Percentiles rank a stretch among this genome's conserved stretches.
Evolutionary conservation across 257 asterid genomes (phyloP).

Genomic region (Penstemon newberryi): DNA sequence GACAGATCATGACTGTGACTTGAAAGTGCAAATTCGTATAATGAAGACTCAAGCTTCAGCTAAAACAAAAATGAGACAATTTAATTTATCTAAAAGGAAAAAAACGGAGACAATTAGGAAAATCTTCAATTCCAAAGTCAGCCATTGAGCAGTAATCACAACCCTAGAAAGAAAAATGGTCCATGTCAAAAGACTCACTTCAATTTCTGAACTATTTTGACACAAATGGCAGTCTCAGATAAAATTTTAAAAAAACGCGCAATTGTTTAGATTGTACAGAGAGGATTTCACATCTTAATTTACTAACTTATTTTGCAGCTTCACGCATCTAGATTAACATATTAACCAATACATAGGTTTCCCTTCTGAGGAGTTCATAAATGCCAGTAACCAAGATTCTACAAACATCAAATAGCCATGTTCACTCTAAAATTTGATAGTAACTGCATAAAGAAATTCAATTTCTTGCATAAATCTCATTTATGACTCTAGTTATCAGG

Average conservation of each 20-base stretch:
- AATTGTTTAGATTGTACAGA: neutral
- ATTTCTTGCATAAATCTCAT: conserved; percentile 34
- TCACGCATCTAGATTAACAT: conserved; percentile 11
- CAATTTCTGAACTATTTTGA: neutral
- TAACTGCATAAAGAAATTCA: conserved; percentile 23
- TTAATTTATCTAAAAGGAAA: too few species aligned
- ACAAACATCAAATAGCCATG: conserved; percentile 27
- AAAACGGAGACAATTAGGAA: conserved; percentile 8
- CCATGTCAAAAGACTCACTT: conserved; percentile 28
- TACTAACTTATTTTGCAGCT: conserved; percentile 19
- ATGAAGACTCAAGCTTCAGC: conserved; percentile 26
- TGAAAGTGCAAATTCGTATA: conserved; percentile 17
- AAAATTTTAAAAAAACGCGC: conserved; percentile 1
- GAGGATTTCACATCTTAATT: conserved; percentile 3
- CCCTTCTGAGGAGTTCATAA: conserved; percentile 9
- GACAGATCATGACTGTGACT: conserved; percentile 6
- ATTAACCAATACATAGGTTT: conserved; percentile 9
- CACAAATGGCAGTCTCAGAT: conserved; percentile 6
- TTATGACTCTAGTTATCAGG: conserved; percentile 39
- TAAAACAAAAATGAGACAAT: conserved; percentile 10
- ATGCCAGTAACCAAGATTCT: conserved; percentile 19
- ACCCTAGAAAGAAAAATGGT: conserved; percentile 51
- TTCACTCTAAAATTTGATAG: conserved; percentile 21
- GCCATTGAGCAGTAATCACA: conserved; percentile 54
- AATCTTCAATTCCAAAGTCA: conserved; percentile 45